Conservation (phyloP, 306 rosid genomes). For the Fagus sylvatica region DNA sequence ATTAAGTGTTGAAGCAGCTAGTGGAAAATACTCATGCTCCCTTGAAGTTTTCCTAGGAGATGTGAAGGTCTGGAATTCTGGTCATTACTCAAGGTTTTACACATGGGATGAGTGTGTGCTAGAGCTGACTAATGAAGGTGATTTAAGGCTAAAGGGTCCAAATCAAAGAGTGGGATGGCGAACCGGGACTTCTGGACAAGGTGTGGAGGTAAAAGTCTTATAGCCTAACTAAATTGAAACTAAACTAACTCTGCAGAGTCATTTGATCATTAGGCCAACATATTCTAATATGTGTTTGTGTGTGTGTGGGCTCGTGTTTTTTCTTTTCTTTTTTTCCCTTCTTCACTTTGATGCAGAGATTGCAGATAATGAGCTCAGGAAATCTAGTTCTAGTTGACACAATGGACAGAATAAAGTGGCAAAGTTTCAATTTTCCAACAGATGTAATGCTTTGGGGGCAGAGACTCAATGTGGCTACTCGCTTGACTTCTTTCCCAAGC, state of each 20-base stretch:
- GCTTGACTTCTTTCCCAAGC: conserved; percentile 58
- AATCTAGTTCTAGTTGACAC: conserved; percentile 74
- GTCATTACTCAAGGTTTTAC: conserved; percentile 64
- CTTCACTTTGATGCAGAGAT: conserved; percentile 51
- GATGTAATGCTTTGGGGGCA: conserved; percentile 87
- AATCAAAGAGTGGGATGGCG: conserved; percentile 75
- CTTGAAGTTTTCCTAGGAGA: conserved; percentile 78
- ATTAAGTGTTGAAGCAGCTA: conserved; percentile 57
- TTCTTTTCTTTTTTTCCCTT: background rate
- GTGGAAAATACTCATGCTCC: conserved; percentile 67
- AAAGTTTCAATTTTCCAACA: conserved; percentile 92
- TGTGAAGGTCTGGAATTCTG: conserved; percentile 89
- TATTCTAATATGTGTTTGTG: conserved; percentile 20
- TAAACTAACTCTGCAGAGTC: background rate
- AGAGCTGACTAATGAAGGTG: conserved; percentile 67
- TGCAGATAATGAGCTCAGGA: conserved; percentile 56
- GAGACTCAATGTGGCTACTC: conserved; percentile 71
- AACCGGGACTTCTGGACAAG: conserved; percentile 88
- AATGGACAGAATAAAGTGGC: conserved; percentile 63
- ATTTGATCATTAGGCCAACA: background rate
- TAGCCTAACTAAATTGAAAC: background rate
- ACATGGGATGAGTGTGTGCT: conserved; percentile 57
- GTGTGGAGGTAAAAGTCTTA: conserved; percentile 68
- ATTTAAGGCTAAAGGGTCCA: conserved; percentile 75
- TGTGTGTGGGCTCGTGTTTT: background rate